A percentile compares a stretch with the other conserved stretches of the same genome.
These are phyloP conservation scores for Paracoccidioides brasiliensis DNA, from an alignment of 2,329 filamentous ascomycete species.

Conservation along the genomic window DNA sequence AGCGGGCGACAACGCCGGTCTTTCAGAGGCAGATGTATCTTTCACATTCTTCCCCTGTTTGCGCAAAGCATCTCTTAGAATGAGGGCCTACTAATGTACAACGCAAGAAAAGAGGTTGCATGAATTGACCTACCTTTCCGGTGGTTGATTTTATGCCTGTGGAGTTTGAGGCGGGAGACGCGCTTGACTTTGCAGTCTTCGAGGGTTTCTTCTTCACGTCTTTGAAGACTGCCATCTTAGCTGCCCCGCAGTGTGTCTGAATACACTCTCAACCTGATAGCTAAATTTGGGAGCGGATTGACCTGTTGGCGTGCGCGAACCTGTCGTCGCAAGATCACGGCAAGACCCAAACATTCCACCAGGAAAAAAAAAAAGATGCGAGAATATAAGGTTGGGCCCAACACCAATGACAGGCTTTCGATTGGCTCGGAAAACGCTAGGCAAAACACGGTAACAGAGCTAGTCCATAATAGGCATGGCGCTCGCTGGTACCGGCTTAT, in stretches of 20 bases:
- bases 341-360: background rate
- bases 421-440: background rate
- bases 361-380: background rate
- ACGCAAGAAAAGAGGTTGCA: background rate
- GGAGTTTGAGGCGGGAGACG: background rate
- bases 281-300: background rate
- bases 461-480: background rate
- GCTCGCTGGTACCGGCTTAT: background rate
- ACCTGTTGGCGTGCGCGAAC: background rate
- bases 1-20: constrained; percentile 40
- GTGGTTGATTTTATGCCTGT: constrained; percentile 10
- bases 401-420: too few species aligned
- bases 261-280: background rate
- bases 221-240: background rate
- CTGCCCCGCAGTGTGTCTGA: background rate
- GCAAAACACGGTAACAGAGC: background rate
- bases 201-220: background rate
- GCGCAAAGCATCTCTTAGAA: background rate
- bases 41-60: constrained; percentile 15
- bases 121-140: background rate
- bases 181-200: background rate
- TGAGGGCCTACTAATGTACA: background rate
- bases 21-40: constrained; percentile 7
- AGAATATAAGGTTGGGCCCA: background rate
- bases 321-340: background rate